Percentiles rank a stretch among this genome's conserved stretches.
Evolutionary conservation across 2,329 filamentous ascomycete genomes (phyloP).

Genomic region (Pseudofabraea citricarpa): DNA sequence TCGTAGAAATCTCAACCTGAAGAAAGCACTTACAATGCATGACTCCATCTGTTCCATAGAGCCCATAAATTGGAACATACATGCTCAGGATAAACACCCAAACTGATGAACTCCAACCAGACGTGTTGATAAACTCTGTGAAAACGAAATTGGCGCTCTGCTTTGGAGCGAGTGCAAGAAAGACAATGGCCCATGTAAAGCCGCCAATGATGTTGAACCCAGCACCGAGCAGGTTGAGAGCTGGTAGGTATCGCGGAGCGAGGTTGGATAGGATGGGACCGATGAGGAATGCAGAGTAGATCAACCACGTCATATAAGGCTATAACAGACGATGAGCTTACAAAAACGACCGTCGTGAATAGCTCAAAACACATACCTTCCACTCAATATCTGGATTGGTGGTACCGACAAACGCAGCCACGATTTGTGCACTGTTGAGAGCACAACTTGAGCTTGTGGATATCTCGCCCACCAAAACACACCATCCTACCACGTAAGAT

Average conservation of each 20-base stretch:
- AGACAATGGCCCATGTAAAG: slow-evolving; percentile 4
- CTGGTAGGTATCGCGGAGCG: slow-evolving; percentile 5
- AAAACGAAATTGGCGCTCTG: slow-evolving; percentile 3
- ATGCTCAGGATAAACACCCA: slow-evolving; percentile 10
- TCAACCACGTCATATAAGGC: neutral
- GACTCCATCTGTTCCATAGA: slow-evolving; percentile 6
- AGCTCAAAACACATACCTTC: neutral
- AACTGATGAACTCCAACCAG: slow-evolving; percentile 1
- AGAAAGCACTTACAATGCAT: slow-evolving; percentile 16
- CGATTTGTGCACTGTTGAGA: neutral
- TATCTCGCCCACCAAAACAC: slow-evolving; percentile 4
- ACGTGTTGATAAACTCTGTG: slow-evolving; percentile 2
- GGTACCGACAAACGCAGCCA: neutral
- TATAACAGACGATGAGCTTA: no score
- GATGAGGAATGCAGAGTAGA: neutral
- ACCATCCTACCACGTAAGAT: slow-evolving; percentile 4
- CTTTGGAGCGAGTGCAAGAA: slow-evolving; percentile 4
- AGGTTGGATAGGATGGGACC: slow-evolving; percentile 3
- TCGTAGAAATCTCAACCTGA: no score
- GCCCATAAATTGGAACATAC: slow-evolving; percentile 5
- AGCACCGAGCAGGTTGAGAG: slow-evolving; percentile 1
- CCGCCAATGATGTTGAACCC: slow-evolving; percentile 1
- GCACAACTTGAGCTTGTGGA: slow-evolving; percentile 3
- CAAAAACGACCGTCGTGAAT: no score
- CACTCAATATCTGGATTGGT: slow-evolving; percentile 1